These are phyloP conservation scores for Coffea canephora DNA, from an alignment of 257 asterid species.

Conservation along the genomic window DNA sequence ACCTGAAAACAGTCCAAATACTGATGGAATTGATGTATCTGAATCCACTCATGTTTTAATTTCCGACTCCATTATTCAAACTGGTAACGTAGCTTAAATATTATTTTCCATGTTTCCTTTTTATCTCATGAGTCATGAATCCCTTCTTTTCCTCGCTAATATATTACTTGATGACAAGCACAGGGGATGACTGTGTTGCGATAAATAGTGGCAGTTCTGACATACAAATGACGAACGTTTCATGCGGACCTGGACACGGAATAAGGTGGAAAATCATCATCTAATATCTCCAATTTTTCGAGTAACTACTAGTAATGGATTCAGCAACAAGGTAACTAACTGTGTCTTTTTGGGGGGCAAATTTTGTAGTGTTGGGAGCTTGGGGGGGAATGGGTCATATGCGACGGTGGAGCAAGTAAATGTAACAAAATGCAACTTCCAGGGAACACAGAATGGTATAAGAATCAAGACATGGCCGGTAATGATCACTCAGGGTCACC, in stretches of 20 bases:
- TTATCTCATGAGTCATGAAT: neutral
- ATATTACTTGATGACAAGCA: neutral
- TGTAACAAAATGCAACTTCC: conserved; percentile 7
- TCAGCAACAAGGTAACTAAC: neutral
- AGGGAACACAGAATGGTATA: conserved; percentile 21
- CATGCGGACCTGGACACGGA: conserved; percentile 30
- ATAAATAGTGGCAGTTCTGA: conserved; percentile 13
- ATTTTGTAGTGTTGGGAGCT: conserved; percentile 20
- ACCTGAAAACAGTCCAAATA: conserved; percentile 21
- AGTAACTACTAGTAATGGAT: neutral
- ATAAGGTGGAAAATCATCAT: conserved; percentile 17
- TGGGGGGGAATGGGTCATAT: conserved; percentile 18
- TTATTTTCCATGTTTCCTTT: neutral
- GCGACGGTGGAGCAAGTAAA: conserved; percentile 13
- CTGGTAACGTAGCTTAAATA: conserved; percentile 1
- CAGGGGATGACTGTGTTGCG: conserved; percentile 29
- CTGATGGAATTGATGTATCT: conserved; percentile 25
- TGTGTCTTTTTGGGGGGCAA: too few species aligned
- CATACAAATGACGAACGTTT: conserved; percentile 13
- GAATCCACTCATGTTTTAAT: conserved; percentile 11
- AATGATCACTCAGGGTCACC: neutral
- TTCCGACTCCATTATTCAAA: conserved; percentile 12
- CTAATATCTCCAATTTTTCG: neutral
- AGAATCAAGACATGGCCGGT: conserved; percentile 33
- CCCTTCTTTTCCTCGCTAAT: neutral